phyloP scores from a whole-genome alignment of 2,329 filamentous ascomycete species.

The Alternaria longipes region DNA sequence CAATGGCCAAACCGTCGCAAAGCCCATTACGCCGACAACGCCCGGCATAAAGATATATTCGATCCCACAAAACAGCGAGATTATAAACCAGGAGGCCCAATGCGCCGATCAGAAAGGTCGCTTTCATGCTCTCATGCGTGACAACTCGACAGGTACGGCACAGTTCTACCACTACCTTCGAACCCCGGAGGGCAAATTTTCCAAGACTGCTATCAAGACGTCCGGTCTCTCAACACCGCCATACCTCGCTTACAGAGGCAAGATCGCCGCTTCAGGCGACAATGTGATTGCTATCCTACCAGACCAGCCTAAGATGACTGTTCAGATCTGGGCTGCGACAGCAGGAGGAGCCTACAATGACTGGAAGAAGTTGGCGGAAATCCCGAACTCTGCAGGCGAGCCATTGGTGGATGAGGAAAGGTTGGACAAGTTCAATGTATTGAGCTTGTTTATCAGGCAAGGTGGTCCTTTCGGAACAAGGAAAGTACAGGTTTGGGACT shows the following conservation, averaged over 20 bases:
- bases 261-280: slow-evolving; percentile 40
- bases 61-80: slow-evolving; percentile 58
- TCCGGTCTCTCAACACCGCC: slow-evolving; percentile 42
- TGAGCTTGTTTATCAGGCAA: slow-evolving; percentile 49
- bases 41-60: slow-evolving; percentile 56
- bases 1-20: slow-evolving; percentile 49
- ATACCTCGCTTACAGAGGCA: slow-evolving; percentile 46
- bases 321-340: slow-evolving; percentile 43
- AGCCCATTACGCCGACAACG: slow-evolving; percentile 54
- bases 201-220: slow-evolving; percentile 43
- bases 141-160: slow-evolving; percentile 44
- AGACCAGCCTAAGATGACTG: slow-evolving; percentile 39
- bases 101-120: slow-evolving; percentile 57
- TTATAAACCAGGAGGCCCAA: slow-evolving; percentile 63
- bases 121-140: slow-evolving; percentile 61
- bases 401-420: slow-evolving; percentile 45
- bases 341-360: slow-evolving; percentile 37
- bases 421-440: slow-evolving; percentile 31
- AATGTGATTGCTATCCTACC: slow-evolving; percentile 43
- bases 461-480: slow-evolving; percentile 44
- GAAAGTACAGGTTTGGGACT: slow-evolving; percentile 50
- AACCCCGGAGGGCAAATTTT: slow-evolving; percentile 38
- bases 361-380: slow-evolving; percentile 44
- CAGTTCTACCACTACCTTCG: slow-evolving; percentile 48
- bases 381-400: slow-evolving; percentile 44